Evolutionary conservation across 768 basidiomycete genomes (phyloP), one percentile per base, ranked within the genome.

Genomic region (Tephrocybe sp.): DNA sequence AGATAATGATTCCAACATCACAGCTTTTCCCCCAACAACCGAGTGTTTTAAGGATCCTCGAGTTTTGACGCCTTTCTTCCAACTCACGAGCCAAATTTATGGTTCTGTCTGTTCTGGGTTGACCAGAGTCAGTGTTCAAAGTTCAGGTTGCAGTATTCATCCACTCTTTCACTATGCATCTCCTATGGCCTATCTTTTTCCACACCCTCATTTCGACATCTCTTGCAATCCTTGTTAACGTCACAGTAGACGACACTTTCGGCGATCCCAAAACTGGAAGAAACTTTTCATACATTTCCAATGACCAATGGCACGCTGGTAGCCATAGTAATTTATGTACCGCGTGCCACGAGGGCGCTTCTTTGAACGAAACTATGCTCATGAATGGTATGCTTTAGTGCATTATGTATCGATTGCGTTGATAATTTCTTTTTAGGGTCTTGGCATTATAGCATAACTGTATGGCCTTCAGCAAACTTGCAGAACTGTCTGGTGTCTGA

Each of bases 161-260:
- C 49, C 56, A 52, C 46, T 57, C 49, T 39, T 58, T 57, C 19
- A 40, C 39, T 49, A 59, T 59, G 58, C 49, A 30, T 31, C 22
- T 39, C 33, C 39, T 41, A 38, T 58, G 56, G 54, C 39, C 31
- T 41, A 13, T 47, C 39, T 13, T 52, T 13, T 40, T 55, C 35
- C 41, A 55, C 38, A 45, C 20, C 40, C 38, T 58, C 45, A n/a
- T 52, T 26, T 39, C 52, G 16, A 38, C 45, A 12, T 53, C 41
- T 17, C 47, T 53, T 43, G 55, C 54, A 17, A 22, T 34, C 22
- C 59, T 60, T 32, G 51, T 56, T 52, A 76, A 76, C 50, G 57
- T 70, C 26, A 75, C 75, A 4, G 66, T 78, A 33, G 75, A 78
- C 65, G 74, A 75, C 58, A 65, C 65, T 33, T 54, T 58, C 22